These are phyloP conservation scores for Cladosporium sphaerospermum DNA, from an alignment of 2,329 filamentous ascomycete species.

Conservation along the genomic window DNA sequence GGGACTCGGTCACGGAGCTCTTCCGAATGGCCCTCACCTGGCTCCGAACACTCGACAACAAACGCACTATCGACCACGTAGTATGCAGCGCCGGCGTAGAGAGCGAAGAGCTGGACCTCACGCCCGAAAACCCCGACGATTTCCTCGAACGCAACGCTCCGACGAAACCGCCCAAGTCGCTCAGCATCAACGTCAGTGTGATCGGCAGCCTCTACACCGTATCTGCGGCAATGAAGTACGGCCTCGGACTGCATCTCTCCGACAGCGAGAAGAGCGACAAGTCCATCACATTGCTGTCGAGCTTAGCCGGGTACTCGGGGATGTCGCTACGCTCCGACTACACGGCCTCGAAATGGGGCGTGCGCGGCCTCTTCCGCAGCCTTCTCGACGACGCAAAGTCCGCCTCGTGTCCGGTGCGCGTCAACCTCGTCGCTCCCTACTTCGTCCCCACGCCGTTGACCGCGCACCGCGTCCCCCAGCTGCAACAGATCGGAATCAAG, in stretches of 20 bases:
- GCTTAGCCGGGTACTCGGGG: not conserved
- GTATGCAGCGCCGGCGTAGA: not conserved
- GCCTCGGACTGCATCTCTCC: not conserved
- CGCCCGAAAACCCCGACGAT: not conserved
- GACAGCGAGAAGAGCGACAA: not conserved
- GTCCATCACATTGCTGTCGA: not conserved
- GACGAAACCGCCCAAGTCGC: not conserved
- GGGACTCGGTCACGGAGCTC: not conserved
- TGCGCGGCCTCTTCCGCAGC: not conserved
- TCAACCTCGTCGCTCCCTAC: not conserved
- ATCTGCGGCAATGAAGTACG: not conserved
- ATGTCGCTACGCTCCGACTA: not conserved
- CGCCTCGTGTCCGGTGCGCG: not conserved
- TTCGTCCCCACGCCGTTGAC: not conserved
- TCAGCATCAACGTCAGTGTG: not conserved
- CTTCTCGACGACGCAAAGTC: not conserved
- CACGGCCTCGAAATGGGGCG: conserved; percentile 1
- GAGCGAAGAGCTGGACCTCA: not conserved
- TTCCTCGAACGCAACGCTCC: not conserved
- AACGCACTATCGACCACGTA: not conserved
- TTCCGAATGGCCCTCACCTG: not conserved
- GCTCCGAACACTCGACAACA: not conserved
- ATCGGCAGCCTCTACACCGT: not conserved
- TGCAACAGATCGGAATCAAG: not conserved
- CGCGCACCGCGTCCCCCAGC: not conserved